Conservation (phyloP, 257 asterid genomes). For the Misopates orontium region DNA sequence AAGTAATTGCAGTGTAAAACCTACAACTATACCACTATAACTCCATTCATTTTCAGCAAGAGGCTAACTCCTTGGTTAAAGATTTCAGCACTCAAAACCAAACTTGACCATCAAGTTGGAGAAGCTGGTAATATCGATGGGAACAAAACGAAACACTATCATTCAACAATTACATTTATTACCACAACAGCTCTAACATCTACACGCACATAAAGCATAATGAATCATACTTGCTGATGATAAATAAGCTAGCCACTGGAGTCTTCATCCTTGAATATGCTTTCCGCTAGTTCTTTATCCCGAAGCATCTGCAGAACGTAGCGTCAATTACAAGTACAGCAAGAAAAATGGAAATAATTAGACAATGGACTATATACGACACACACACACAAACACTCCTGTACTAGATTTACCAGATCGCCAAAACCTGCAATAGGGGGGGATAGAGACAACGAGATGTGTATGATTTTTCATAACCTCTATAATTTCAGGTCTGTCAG, state of each 20-base stretch:
- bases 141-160: no score
- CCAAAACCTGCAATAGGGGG: slow-evolving; percentile 63
- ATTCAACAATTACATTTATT: no score
- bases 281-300: slow-evolving; percentile 45
- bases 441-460: slow-evolving; percentile 73
- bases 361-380: background rate
- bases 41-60: no score
- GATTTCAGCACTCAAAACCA: no score
- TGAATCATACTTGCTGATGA: slow-evolving; percentile 74
- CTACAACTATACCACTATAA: no score
- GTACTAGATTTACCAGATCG: slow-evolving; percentile 96
- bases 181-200: slow-evolving; percentile 4
- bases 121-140: no score
- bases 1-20: no score
- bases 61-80: no score
- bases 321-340: slow-evolving; percentile 22
- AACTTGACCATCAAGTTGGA: no score
- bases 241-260: slow-evolving; percentile 74
- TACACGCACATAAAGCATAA: no score
- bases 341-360: background rate
- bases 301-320: slow-evolving; percentile 54
- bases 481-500: slow-evolving; percentile 65
- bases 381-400: no score
- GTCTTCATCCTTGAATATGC: slow-evolving; percentile 51
- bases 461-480: slow-evolving; percentile 64